Percentiles rank a stretch among this genome's conserved stretches.
Evolutionary conservation across 495 filamentous ascomycete genomes (phyloP).

Genomic region (Tuber brumale): DNA sequence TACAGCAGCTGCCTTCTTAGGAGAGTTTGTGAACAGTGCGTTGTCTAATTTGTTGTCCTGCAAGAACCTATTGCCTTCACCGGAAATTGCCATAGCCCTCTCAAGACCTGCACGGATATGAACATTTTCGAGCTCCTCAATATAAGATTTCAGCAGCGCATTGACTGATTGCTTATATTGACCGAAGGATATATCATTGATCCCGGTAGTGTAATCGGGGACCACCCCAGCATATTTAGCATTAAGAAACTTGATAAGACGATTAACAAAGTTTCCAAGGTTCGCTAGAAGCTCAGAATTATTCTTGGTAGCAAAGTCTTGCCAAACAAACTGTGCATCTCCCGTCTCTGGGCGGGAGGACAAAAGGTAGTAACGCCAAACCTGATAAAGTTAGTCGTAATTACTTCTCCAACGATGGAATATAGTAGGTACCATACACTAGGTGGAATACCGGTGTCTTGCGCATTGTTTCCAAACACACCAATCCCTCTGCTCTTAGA

Average conservation of each 20-base stretch:
- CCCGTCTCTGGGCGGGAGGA: conserved; percentile 81
- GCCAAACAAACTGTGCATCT: conserved; percentile 87
- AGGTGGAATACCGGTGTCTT: conserved; percentile 76
- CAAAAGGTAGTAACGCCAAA: conserved; percentile 91
- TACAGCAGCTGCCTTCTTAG: conserved; percentile 66
- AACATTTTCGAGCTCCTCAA: conserved; percentile 64
- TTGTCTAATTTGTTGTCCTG: conserved; percentile 81
- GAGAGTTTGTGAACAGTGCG: conserved; percentile 62
- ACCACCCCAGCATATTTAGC: conserved; percentile 63
- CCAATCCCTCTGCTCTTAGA: conserved; percentile 84
- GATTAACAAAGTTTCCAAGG: conserved; percentile 89
- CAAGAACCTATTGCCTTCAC: conserved; percentile 71
- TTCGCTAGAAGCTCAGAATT: conserved; percentile 88
- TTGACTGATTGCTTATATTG: conserved; percentile 61
- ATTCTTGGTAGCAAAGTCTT: conserved; percentile 73
- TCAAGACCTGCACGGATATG: conserved; percentile 67
- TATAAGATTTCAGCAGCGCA: conserved; percentile 58
- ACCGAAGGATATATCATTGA: conserved; percentile 47
- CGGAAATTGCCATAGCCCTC: conserved; percentile 63
- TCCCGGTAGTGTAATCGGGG: conserved; percentile 55
- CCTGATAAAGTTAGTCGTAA: conserved; percentile 44
- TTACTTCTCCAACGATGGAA: background rate
- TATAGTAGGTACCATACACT: conserved; percentile 40
- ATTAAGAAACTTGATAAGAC: conserved; percentile 83
- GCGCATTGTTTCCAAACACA: conserved; percentile 84